Evolutionary conservation across 2,329 filamentous ascomycete species (phyloP).

Genomic region (Epichloe sylvatica): DNA sequence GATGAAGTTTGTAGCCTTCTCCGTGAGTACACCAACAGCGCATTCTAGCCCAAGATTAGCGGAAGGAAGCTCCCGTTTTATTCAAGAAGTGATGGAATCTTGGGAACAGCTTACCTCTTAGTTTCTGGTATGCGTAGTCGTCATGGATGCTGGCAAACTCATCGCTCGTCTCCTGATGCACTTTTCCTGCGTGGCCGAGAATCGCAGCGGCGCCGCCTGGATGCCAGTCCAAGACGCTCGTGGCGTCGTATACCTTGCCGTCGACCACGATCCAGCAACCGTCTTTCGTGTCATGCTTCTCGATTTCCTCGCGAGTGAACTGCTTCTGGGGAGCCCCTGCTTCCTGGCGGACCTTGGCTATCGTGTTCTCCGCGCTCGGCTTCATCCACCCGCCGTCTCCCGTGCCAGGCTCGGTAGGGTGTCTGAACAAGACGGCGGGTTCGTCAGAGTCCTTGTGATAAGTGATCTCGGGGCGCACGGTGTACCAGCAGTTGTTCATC

Average conservation of each 20-base stretch:
- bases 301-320: constrained; percentile 38
- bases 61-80: not conserved
- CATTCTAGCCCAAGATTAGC: constrained; percentile 25
- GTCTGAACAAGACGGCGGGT: constrained; percentile 27
- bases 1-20: constrained; percentile 33
- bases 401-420: constrained; percentile 30
- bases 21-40: constrained; percentile 32
- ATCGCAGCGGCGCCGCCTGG: constrained; percentile 34
- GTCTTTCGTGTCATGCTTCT: constrained; percentile 32
- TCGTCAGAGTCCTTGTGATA: constrained; percentile 17
- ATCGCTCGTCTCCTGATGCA: constrained; percentile 33
- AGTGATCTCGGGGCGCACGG: constrained; percentile 25
- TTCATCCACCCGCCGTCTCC: constrained; percentile 38
- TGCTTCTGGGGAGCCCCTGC: constrained; percentile 33
- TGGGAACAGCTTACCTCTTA: constrained; percentile 20
- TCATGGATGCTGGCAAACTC: constrained; percentile 38
- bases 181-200: constrained; percentile 33
- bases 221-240: constrained; percentile 33
- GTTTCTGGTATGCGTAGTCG: constrained; percentile 33
- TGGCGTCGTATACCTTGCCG: constrained; percentile 36
- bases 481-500: constrained; percentile 42
- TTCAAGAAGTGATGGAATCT: not conserved
- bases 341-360: constrained; percentile 29
- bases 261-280: constrained; percentile 42
- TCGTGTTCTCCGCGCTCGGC: constrained; percentile 28